These are phyloP conservation scores for Dryas alaskensis DNA, from an alignment of 306 rosid genomes.

Conservation along the genomic window DNA sequence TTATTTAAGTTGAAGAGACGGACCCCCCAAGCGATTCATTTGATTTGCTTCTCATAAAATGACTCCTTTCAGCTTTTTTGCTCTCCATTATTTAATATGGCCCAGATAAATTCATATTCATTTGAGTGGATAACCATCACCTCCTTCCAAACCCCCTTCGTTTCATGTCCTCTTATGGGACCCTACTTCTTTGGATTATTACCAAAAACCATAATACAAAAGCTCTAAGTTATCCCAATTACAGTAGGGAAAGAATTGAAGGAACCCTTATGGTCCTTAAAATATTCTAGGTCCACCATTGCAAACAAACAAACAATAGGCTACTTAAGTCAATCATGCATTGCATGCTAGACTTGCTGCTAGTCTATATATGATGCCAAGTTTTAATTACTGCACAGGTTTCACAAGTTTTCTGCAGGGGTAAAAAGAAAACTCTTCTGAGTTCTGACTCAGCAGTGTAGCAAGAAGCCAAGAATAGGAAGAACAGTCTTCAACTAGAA, in stretches of 20 bases:
- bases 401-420: neutral
- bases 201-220: neutral
- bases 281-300: neutral
- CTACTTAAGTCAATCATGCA: constrained; percentile 10
- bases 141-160: constrained; percentile 15
- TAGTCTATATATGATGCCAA: neutral
- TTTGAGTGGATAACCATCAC: constrained; percentile 21
- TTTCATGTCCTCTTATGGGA: constrained; percentile 1
- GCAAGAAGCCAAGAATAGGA: neutral
- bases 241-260: neutral
- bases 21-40: constrained; percentile 10
- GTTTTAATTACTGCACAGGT: neutral
- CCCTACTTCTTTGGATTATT: constrained; percentile 13
- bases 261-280: neutral
- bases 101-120: constrained; percentile 28
- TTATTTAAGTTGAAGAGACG: neutral
- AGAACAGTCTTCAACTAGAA: neutral
- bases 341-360: neutral
- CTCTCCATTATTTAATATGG: constrained; percentile 24
- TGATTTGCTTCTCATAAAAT: constrained; percentile 17
- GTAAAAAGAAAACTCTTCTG: neutral
- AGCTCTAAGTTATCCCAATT: neutral
- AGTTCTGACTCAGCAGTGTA: neutral
- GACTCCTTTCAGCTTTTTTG: constrained; percentile 11
- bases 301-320: neutral